Conservation (phyloP, 2,329 filamentous ascomycete species). For the Verruconis gallopava region DNA sequence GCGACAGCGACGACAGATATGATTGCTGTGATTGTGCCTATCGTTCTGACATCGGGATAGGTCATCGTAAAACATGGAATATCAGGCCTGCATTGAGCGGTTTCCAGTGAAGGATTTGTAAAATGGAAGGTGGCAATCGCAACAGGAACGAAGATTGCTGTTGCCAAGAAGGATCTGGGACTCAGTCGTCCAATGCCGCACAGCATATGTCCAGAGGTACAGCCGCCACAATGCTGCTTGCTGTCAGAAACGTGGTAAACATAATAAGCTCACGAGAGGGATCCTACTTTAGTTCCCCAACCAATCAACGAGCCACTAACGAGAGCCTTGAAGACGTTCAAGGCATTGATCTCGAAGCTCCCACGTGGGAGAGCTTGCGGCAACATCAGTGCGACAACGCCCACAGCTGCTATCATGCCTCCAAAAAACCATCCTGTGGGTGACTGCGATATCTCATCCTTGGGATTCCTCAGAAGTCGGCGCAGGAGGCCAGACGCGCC, state of each 20-base stretch:
- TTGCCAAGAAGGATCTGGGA: conserved; percentile 36
- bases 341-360: conserved; percentile 15
- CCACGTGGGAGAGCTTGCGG: conserved; percentile 34
- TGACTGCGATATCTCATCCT: conserved; percentile 19
- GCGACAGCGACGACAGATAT: too few species aligned
- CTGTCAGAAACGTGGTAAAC: conserved; percentile 1
- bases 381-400: conserved; percentile 26
- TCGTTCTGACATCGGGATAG: too few species aligned
- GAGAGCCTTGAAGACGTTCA: conserved; percentile 25
- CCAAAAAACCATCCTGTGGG: conserved; percentile 29
- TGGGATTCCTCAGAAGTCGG: conserved; percentile 24
- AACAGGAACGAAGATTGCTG: conserved; percentile 30
- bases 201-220: conserved; percentile 40
- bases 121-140: conserved; percentile 27
- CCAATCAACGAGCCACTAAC: conserved; percentile 33
- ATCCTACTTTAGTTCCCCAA: conserved; percentile 39
- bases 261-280: conserved; percentile 1
- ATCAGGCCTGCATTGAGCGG: too few species aligned
- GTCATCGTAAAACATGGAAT: too few species aligned
- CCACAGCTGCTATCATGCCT: conserved; percentile 28
- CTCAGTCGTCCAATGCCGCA: conserved; percentile 39
- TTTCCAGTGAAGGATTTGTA: conserved; percentile 28
- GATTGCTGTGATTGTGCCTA: too few species aligned
- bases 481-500: conserved; percentile 37
- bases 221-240: conserved; percentile 33